These are phyloP conservation scores for Straminergon stramineum DNA, from an alignment of 225 moss, liverwort and hornwort species.

Conservation along the genomic window DNA sequence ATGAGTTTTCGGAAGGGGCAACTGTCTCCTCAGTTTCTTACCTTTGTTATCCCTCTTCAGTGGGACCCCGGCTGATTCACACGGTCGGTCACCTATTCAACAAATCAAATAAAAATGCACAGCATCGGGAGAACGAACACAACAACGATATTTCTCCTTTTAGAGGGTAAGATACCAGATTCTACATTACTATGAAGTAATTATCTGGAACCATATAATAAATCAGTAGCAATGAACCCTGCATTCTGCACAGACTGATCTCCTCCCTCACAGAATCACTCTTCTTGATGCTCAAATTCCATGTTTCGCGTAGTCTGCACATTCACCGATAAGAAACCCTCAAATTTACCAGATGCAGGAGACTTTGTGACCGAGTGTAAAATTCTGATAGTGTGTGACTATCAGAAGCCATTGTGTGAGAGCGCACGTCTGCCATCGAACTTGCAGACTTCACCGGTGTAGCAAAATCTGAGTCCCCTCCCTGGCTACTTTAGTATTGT, in stretches of 20 bases:
- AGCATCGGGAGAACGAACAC: neutral
- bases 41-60: neutral
- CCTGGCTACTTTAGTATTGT: neutral
- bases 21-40: neutral
- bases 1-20: neutral
- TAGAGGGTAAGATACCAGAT: too few relatives aligned
- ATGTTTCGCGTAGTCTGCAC: neutral
- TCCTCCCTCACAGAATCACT: neutral
- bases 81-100: neutral
- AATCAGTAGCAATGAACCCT: neutral
- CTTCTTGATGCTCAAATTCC: neutral
- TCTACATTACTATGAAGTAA: neutral
- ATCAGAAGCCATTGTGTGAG: neutral
- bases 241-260: too few relatives aligned
- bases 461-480: neutral
- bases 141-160: too few relatives aligned
- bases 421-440: neutral
- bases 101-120: neutral
- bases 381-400: neutral
- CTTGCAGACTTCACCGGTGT: too few relatives aligned
- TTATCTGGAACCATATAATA: neutral
- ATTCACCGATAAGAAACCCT: too few relatives aligned
- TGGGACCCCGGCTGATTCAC: neutral
- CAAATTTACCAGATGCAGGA: neutral
- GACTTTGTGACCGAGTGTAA: neutral